Evolutionary conservation across 2,329 filamentous ascomycete species (phyloP), one percentile per base, ranked within the genome.

Genomic region (Aphanocladium album): DNA sequence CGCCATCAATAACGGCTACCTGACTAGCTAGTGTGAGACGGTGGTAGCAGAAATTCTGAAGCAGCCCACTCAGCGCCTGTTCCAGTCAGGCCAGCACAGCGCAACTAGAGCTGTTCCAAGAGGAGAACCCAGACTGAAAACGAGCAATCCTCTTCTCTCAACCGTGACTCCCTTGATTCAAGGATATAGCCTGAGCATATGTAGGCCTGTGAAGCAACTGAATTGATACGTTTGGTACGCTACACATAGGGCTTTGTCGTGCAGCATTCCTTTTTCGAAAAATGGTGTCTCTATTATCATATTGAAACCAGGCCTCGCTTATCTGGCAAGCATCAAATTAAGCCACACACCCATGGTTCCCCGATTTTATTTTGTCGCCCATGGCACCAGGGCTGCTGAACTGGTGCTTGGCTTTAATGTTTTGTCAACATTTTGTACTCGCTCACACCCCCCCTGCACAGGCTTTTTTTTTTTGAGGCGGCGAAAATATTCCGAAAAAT

Each of bases 391-490:
- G 5, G 35, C 27, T 25, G 19, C 50, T 52, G 50, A 17, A 19
- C 11, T 21, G 19, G 12, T 27, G 46, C 21, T n/a, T 39, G 2
- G 7, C 47, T 33, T 49, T 30, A 58, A 58, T 58, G 55, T 51
- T 58, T 58, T 58, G 55, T 58, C 55, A 58, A 58, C 55, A 58
- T 50, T 43, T 45, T 14, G 16, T 4, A 8, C n/a, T 14, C 17
- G 14, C 21, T 27, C 41, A 19, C 39, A 43, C 53, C 43, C 39
- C 53, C 53, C 53, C 43, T 41, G 11, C 41, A 35, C 53, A 47
- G 33, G 23, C 6, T 33, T 16, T 7, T 43, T 14, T 9, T 37
- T 19, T 25, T 14, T 37, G 25, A 9, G 21, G 7, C 41, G 5
- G 37, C 14, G 9, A 47, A 39, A 47, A 19, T 16, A 12, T 23